Evolutionary conservation across 768 basidiomycete genomes (phyloP), one percentile per base, ranked within the genome.

Genomic region (Lentinus tigrinus): DNA sequence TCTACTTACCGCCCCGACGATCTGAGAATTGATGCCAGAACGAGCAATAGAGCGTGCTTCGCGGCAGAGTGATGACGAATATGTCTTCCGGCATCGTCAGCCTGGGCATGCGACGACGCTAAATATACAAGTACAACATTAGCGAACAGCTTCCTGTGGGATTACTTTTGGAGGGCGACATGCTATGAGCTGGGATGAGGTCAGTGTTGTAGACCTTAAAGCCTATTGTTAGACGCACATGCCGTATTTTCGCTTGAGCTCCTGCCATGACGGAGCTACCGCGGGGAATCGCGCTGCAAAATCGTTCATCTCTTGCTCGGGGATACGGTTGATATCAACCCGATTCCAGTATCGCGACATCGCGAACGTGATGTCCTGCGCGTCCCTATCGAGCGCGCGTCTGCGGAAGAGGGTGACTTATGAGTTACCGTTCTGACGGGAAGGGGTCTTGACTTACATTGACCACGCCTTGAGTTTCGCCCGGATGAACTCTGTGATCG

Each of bases 381-480:
- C 91, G 66, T 93, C 91, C 55, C 81, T 76, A 56, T 91, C 88
- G 23, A 77, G 76, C 37, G 83, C 82, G 52, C 88, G 86, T 69
- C 90, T 91, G 72, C 57, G 53, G 42, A 24, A 47, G 31, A 21
- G 61, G 58, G 34, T 58, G 23, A 52, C 53, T 31, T 50, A 63
- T 44, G 50, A 61, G 44, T 58, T 65, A 61, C 65, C 61, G 59
- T 62, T 31, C 31, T 48, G 44, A 60, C 61, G 44, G 42, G 44
- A 58, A 36, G 48, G 52, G 57, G 62, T 51, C 42, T 54, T 46
- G 16, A 67, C 85, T 67, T 77, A 89, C 91, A 90, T 87, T 62
- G 85, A 79, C 91, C 91, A 94, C 17, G 82, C 73, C 65, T 89
- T 93, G 51, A 94, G 77, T 76, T 93, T 94, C 46, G 90, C 91